Conservation (phyloP, 1,139 yeast genomes). For the Yamadazyma epiphylla region DNA sequence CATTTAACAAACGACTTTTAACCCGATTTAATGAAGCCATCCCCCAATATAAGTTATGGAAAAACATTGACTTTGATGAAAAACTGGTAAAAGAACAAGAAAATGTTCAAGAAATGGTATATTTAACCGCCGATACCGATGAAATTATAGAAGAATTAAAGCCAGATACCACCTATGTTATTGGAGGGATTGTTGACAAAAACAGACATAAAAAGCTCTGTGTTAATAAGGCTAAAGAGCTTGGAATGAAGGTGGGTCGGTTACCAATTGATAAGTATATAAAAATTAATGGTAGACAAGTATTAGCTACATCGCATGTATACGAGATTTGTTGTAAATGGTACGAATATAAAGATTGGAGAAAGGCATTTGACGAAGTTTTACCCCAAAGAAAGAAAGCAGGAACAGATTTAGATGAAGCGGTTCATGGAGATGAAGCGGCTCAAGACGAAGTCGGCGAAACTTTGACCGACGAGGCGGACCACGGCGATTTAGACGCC, state of each 20-base stretch:
- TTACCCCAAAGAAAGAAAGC: slow-evolving; percentile 72
- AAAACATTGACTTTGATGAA: slow-evolving; percentile 43
- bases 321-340: slow-evolving; percentile 80
- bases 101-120: slow-evolving; percentile 44
- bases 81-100: slow-evolving; percentile 27
- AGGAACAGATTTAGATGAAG: slow-evolving; percentile 1
- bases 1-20: slow-evolving; percentile 64
- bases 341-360: slow-evolving; percentile 82
- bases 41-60: slow-evolving; percentile 64
- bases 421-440: slow-evolving; percentile 1
- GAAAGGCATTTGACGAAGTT: slow-evolving; percentile 74
- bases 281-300: slow-evolving; percentile 78
- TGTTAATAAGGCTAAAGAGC: slow-evolving; percentile 69
- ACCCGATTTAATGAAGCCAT: slow-evolving; percentile 65
- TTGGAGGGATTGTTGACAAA: slow-evolving; percentile 96
- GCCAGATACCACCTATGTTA: slow-evolving; percentile 70
- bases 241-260: slow-evolving; percentile 71
- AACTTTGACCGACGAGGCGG: no score
- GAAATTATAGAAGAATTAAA: slow-evolving; percentile 59
- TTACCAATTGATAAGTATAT: slow-evolving; percentile 88
- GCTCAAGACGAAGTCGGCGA: slow-evolving; percentile 1
- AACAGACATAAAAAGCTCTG: slow-evolving; percentile 86
- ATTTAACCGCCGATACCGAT: slow-evolving; percentile 85
- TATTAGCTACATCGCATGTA: slow-evolving; percentile 91
- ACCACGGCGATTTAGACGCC: no score